Percentiles rank a stretch among this genome's conserved stretches.
phyloP scores from a whole-genome alignment of 768 basidiomycete species.

The Mrakia gelida region DNA sequence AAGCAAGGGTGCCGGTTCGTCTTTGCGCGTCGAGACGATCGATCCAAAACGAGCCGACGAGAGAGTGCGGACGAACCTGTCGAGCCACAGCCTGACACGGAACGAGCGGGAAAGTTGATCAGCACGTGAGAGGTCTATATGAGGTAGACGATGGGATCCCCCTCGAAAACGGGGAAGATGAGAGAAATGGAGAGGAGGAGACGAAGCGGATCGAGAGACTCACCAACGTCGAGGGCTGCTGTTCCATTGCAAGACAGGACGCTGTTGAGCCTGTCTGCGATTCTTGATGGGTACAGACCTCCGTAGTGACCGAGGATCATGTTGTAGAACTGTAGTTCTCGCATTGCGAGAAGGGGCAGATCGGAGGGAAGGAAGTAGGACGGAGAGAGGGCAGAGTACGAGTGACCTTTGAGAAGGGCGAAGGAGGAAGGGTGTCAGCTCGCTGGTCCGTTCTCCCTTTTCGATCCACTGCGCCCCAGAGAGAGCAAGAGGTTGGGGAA shows the following conservation, averaged over 20 bases:
- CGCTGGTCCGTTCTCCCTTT: not conserved
- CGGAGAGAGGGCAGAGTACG: not conserved
- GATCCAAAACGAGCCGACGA: too few relatives aligned
- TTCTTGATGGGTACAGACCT: not conserved
- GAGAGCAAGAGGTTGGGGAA: not conserved
- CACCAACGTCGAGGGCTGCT: too few relatives aligned
- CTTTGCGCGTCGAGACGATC: not conserved
- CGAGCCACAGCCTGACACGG: too few relatives aligned
- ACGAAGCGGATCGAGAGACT: too few relatives aligned
- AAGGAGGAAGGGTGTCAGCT: not conserved
- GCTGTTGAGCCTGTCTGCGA: not conserved
- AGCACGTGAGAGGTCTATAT: too few relatives aligned
- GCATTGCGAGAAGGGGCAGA: not conserved
- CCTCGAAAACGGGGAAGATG: too few relatives aligned
- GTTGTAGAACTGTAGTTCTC: not conserved
- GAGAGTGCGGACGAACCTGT: too few relatives aligned
- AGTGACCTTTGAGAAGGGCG: not conserved
- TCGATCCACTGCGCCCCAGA: not conserved
- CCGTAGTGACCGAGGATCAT: not conserved
- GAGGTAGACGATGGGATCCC: too few relatives aligned
- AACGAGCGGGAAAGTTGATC: too few relatives aligned
- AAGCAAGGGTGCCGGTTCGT: not conserved
- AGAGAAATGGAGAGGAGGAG: too few relatives aligned
- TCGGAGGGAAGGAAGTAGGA: not conserved
- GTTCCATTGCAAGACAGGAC: too few relatives aligned